Evolutionary conservation across 495 filamentous ascomycete genomes (phyloP).

Genomic region (Oidiodendron maius): DNA sequence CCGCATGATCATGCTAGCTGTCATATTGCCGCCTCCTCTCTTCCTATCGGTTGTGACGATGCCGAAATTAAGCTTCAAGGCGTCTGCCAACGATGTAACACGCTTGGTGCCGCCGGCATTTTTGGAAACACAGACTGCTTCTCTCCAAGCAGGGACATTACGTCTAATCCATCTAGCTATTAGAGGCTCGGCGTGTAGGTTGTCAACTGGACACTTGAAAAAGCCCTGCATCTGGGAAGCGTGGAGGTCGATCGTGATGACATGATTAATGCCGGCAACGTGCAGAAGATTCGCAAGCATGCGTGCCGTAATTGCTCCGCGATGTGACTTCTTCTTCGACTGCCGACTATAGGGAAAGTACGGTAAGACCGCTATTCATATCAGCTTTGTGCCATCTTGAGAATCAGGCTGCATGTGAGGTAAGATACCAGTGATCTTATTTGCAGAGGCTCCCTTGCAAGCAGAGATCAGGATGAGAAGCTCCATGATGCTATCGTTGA

Average conservation of each 20-base stretch:
- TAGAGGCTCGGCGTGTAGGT: constrained; percentile 91
- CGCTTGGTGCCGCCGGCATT: constrained; percentile 95
- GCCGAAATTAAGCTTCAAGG: constrained; percentile 93
- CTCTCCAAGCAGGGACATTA: constrained; percentile 80
- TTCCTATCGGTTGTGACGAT: constrained; percentile 92
- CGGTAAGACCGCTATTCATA: constrained; percentile 76
- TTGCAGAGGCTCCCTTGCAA: constrained; percentile 95
- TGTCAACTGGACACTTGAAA: constrained; percentile 96
- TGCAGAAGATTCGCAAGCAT: constrained; percentile 94
- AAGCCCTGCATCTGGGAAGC: constrained; percentile 98
- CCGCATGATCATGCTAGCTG: constrained; percentile 60
- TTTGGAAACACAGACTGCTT: constrained; percentile 95
- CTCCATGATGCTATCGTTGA: constrained; percentile 99
- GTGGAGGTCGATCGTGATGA: constrained; percentile 95
- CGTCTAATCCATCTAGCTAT: constrained; percentile 93
- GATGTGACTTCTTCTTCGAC: constrained; percentile 97
- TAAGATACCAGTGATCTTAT: constrained; percentile 82
- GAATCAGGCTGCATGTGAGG: not conserved
- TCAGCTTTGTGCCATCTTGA: constrained; percentile 4
- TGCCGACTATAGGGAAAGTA: constrained; percentile 99
- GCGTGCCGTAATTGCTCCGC: constrained; percentile 91
- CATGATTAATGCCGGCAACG: constrained; percentile 92
- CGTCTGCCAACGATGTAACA: constrained; percentile 94
- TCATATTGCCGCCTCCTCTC: constrained; percentile 55
- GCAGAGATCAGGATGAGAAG: constrained; percentile 97